Evolutionary conservation across 2,329 filamentous ascomycete species (phyloP).

Genomic region (Penicillium sp.): DNA sequence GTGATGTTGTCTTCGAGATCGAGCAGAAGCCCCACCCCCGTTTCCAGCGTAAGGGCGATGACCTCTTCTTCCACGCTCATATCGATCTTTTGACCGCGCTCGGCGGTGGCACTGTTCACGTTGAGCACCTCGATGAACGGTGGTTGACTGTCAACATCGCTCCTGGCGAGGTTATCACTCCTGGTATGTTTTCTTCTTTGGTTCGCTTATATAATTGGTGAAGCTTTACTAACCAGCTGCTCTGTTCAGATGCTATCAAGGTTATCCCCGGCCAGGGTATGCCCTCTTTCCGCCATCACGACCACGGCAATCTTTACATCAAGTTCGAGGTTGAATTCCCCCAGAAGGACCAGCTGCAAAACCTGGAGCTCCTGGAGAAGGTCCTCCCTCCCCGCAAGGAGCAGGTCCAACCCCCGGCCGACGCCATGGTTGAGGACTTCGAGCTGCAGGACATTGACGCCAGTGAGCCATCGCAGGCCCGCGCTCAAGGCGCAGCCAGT

Average conservation of each 20-base stretch:
- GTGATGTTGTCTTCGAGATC: conserved; percentile 98
- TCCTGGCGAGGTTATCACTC: conserved; percentile 91
- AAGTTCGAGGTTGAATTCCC: conserved; percentile 99
- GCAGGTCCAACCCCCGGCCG: conserved; percentile 70
- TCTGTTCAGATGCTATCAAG: conserved; percentile 75
- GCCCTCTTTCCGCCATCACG: conserved; percentile 94
- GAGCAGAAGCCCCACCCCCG: conserved; percentile 97
- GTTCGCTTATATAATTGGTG: neutral
- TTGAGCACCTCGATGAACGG: conserved; percentile 96
- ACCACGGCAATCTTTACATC: conserved; percentile 94
- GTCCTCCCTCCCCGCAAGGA: conserved; percentile 76
- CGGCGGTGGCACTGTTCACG: conserved; percentile 84
- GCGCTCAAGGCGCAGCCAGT: conserved; percentile 68
- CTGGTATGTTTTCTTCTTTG: conserved; percentile 65
- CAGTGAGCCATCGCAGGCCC: conserved; percentile 64
- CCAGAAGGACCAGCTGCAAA: conserved; percentile 69
- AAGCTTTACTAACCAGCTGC: conserved; percentile 11
- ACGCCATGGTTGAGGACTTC: conserved; percentile 90
- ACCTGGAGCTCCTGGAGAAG: conserved; percentile 78
- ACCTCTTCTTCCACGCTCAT: conserved; percentile 91
- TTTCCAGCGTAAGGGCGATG: conserved; percentile 95
- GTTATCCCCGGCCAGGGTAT: conserved; percentile 96
- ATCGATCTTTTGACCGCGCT: conserved; percentile 95
- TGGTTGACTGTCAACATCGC: conserved; percentile 94
- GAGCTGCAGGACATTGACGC: conserved; percentile 83